Evolutionary conservation across 306 rosid genomes (phyloP), one percentile per base, ranked within the genome.

Genomic region (Cucurbita moschata): DNA sequence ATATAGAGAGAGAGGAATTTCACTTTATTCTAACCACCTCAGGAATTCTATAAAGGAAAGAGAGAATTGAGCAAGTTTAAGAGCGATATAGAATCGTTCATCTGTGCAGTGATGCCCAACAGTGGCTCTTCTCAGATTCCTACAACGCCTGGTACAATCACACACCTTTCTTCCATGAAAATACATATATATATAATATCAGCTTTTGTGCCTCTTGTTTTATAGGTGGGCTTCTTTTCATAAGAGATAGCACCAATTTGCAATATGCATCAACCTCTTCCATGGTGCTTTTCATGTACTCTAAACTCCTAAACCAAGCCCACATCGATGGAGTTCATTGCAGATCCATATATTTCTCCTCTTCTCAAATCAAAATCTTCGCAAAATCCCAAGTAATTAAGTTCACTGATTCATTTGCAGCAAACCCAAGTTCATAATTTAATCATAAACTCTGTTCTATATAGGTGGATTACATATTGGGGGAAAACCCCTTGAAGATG

Each of bases 381-480:
- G 94, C 94, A 0, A 90, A 85, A 81, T 74, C 92, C 66, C 97
- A 88, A 91, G 98, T 88, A 62, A 30, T 30, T 30, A 2, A 30
- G 35, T 30, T 30, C 4, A 30, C 35, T 30, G 35, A 30, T 30
- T 30, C 35, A 30, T 30, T 30, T 30, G 3, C 4, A 30, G 35
- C 4, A 2, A 30, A 30, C 35, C 35, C 35, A 30, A 30, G 35
- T 30, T 30, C 35, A 30, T 30, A 30, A 30, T 30, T 30, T 2
- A 30, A 30, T 30, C 35, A 30, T 3, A 30, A 30, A 30, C 35
- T 30, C 1, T 30, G 35, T 30, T 49, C 10, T 13, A 7, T 2
- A 30, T 78, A 91, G 97, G 89, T 90, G 91, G 96, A 88, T 60
- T 93, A 93, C 72, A 88, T 88, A 75, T 80, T 90, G 40, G 97